phyloP scores from a whole-genome alignment of 2,329 filamentous ascomycete genomes.

The Periconia sp. region DNA sequence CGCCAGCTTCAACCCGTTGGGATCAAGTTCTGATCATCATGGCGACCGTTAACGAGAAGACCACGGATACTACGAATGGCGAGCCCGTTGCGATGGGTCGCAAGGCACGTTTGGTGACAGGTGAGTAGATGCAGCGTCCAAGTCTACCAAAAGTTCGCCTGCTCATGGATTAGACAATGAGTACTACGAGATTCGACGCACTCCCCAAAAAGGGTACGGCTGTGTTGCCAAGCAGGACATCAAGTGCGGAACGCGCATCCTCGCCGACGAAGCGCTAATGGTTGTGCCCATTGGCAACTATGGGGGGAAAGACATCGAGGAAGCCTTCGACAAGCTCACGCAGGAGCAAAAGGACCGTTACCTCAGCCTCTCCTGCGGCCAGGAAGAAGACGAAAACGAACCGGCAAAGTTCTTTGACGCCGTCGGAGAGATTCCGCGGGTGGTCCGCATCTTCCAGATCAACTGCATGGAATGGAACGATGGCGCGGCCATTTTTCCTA shows the following conservation, averaged over 20 bases:
- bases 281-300: conserved; percentile 35
- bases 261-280: conserved; percentile 45
- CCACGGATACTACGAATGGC: neutral
- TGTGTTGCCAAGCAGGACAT: conserved; percentile 43
- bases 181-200: conserved; percentile 32
- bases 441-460: conserved; percentile 43
- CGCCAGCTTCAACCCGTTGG: too few relatives aligned
- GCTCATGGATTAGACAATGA: conserved; percentile 16
- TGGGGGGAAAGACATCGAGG: conserved; percentile 35
- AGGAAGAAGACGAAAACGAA: conserved; percentile 25
- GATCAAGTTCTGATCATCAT: too few relatives aligned
- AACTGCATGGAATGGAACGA: conserved; percentile 43
- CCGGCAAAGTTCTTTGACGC: conserved; percentile 19
- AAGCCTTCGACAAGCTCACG: conserved; percentile 22
- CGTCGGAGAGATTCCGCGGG: conserved; percentile 4
- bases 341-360: conserved; percentile 22
- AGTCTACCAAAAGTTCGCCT: neutral
- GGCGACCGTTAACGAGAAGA: too few relatives aligned
- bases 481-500: conserved; percentile 39
- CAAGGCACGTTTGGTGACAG: neutral
- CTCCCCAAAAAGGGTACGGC: conserved; percentile 46
- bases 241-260: conserved; percentile 41
- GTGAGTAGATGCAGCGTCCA: neutral
- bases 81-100: too few relatives aligned
- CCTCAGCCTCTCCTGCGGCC: conserved; percentile 30